Conservation (phyloP, 345 rosid species). For the Boechera stricta region DNA sequence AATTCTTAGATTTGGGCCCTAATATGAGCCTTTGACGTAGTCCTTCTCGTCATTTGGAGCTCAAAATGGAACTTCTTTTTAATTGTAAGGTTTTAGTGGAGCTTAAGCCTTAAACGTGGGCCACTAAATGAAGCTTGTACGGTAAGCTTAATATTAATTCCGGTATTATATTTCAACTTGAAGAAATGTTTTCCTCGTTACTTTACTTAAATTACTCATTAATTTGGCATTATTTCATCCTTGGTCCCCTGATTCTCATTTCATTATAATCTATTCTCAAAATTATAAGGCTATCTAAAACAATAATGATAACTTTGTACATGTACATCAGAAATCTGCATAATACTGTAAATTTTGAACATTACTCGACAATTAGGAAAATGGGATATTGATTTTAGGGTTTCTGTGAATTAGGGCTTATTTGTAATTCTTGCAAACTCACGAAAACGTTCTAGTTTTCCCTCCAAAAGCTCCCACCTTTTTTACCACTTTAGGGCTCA, state of each 20-base stretch:
- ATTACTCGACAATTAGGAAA: neutral
- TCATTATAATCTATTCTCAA: neutral
- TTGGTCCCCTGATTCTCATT: neutral
- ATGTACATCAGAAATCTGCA: neutral
- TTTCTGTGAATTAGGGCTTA: neutral
- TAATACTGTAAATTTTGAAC: neutral
- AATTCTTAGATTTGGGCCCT: neutral
- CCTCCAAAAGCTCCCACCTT: slow-evolving; percentile 39
- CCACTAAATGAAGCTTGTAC: slow-evolving; percentile 16
- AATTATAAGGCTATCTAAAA: neutral
- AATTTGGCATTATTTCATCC: neutral
- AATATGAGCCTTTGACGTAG: neutral
- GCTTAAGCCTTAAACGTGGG: neutral
- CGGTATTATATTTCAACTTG: too few species aligned
- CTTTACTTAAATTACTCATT: neutral
- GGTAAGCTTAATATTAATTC: slow-evolving; percentile 5
- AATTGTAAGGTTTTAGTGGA: neutral
- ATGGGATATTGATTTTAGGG: neutral
- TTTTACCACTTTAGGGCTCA: slow-evolving; percentile 6
- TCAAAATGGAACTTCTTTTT: neutral
- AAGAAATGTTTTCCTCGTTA: neutral
- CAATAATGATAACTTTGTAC: neutral
- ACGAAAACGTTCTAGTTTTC: slow-evolving; percentile 30
- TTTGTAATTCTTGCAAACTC: slow-evolving; percentile 7
- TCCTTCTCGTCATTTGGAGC: neutral